phyloP scores from a whole-genome alignment of 2,329 filamentous ascomycete genomes.

The Helminthosporium solani region DNA sequence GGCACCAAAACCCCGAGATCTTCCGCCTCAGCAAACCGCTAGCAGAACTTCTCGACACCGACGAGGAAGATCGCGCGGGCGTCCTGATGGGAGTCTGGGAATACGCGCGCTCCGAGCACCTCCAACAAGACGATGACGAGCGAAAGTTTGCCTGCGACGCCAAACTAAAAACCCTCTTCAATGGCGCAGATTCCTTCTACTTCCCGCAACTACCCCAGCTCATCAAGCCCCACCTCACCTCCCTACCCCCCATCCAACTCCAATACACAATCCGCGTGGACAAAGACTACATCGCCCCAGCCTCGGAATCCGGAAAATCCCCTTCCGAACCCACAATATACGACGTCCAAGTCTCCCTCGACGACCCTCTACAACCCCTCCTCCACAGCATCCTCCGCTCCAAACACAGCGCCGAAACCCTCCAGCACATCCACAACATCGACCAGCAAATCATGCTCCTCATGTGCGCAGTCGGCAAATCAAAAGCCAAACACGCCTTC shows the following conservation, averaged over 20 bases:
- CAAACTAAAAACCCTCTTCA: conserved; percentile 73
- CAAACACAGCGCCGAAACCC: conserved; percentile 57
- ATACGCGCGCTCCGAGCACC: conserved; percentile 79
- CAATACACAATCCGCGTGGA: conserved; percentile 94
- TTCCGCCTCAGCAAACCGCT: conserved; percentile 77
- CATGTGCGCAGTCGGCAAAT: conserved; percentile 77
- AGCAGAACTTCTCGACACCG: conserved; percentile 80
- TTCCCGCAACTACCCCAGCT: conserved; percentile 85
- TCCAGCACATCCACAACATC: conserved; percentile 72
- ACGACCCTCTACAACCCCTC: conserved; percentile 78
- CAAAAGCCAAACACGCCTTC: conserved; percentile 89
- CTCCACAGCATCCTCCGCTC: conserved; percentile 50
- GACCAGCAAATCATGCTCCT: conserved; percentile 86
- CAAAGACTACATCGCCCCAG: conserved; percentile 50
- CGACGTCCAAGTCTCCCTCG: conserved; percentile 80
- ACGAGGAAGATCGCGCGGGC: conserved; percentile 83
- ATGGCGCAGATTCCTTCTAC: conserved; percentile 68
- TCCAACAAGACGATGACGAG: conserved; percentile 95
- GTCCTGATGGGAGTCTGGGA: conserved; percentile 93
- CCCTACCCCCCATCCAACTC: conserved; percentile 78
- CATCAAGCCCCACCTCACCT: conserved; percentile 73
- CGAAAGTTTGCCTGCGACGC: conserved; percentile 89
- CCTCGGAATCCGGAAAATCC: conserved; percentile 69
- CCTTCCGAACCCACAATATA: conserved; percentile 77
- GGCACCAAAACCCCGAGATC: conserved; percentile 83